Percentiles rank a stretch among this genome's conserved stretches.
Evolutionary conservation across 352 stramenopile species (phyloP).

Genomic region (Plasmopara viticola): DNA sequence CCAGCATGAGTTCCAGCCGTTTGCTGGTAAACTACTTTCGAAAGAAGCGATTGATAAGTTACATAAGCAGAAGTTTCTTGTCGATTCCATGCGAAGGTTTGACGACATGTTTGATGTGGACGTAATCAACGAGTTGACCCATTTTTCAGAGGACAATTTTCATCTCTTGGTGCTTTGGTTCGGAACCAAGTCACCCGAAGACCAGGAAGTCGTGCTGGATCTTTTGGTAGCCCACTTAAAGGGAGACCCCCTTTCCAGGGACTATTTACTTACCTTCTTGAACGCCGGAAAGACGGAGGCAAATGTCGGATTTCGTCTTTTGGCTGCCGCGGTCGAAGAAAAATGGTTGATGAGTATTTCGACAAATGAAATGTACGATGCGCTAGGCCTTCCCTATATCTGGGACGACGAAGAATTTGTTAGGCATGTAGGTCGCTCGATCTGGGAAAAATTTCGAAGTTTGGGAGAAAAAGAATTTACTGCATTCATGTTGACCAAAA

Average conservation of each 20-base stretch:
- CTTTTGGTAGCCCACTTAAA: neutral
- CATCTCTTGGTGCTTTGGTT: neutral
- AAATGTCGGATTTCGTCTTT: neutral
- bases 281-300: neutral
- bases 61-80: neutral
- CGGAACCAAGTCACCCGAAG: neutral
- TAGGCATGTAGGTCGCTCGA: neutral
- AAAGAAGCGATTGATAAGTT: neutral
- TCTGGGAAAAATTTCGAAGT: neutral
- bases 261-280: neutral
- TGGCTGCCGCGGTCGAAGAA: neutral
- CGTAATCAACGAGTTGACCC: neutral
- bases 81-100: neutral
- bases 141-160: neutral
- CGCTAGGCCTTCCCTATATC: neutral
- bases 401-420: neutral
- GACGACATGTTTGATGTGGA: neutral
- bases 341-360: neutral
- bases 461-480: neutral
- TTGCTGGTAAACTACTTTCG: neutral
- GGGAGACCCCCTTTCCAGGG: neutral
- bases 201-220: neutral
- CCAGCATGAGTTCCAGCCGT: neutral
- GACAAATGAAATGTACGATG: neutral
- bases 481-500: neutral